phyloP scores from a whole-genome alignment of 2,329 filamentous ascomycete genomes.

The Niveomyces coronatus region DNA sequence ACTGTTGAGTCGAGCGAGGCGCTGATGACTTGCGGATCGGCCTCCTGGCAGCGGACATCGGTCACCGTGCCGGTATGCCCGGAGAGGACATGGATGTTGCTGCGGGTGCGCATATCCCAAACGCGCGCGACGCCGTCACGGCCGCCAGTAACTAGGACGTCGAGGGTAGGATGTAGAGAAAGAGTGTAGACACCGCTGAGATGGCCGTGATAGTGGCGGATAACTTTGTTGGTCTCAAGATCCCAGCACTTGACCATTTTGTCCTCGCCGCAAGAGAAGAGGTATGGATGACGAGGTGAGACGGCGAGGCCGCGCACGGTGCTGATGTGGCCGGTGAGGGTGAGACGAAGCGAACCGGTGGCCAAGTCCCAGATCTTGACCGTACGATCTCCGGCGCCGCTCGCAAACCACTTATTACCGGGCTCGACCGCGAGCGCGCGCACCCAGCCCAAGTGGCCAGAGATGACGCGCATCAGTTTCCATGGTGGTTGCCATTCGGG shows the following conservation, averaged over 20 bases:
- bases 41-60: constrained; percentile 85
- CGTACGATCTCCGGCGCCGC: constrained; percentile 86
- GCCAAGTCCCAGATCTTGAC: constrained; percentile 99
- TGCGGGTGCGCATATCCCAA: constrained; percentile 96
- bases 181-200: constrained; percentile 92
- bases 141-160: constrained; percentile 89
- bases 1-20: constrained; percentile 89
- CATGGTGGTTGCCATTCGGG: constrained; percentile 97
- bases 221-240: constrained; percentile 98
- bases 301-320: constrained; percentile 88
- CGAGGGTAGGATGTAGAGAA: constrained; percentile 84
- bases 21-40: constrained; percentile 90
- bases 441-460: constrained; percentile 93
- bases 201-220: constrained; percentile 94
- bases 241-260: constrained; percentile 99
- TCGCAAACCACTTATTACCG: constrained; percentile 95
- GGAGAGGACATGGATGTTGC: constrained; percentile 85
- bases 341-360: constrained; percentile 72
- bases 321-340: constrained; percentile 87
- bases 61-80: constrained; percentile 89
- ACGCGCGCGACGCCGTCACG: constrained; percentile 90
- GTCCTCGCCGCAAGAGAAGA: constrained; percentile 96
- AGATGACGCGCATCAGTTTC: constrained; percentile 97
- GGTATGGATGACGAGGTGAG: constrained; percentile 85
- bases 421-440: constrained; percentile 83